phyloP scores from a whole-genome alignment of 2,329 filamentous ascomycete species.

The Clonostachys byssicola region DNA sequence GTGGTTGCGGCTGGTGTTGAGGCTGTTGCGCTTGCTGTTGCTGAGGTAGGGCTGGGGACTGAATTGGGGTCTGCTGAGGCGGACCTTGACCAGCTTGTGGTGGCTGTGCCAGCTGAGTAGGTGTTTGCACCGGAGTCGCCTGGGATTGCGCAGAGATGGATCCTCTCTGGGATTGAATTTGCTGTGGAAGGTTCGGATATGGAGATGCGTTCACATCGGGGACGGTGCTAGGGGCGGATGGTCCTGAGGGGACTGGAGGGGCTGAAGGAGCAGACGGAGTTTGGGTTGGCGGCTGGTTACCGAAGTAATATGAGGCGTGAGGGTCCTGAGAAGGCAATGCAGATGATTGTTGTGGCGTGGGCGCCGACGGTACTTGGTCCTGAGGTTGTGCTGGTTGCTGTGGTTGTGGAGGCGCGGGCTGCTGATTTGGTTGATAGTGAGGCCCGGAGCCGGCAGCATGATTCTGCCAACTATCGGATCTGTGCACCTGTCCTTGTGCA shows the following conservation, averaged over 20 bases:
- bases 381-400: constrained; percentile 11
- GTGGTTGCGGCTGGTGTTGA: constrained; percentile 19
- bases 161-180: constrained; percentile 36
- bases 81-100: constrained; percentile 22
- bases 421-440: constrained; percentile 4
- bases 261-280: constrained; percentile 11
- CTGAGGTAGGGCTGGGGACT: constrained; percentile 11
- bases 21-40: constrained; percentile 7
- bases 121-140: constrained; percentile 20
- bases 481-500: constrained; percentile 39
- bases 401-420: constrained; percentile 13
- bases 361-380: constrained; percentile 17
- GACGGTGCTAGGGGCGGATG: constrained; percentile 29
- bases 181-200: constrained; percentile 47
- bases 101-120: constrained; percentile 22
- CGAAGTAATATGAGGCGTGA: constrained; percentile 56
- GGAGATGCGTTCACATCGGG: constrained; percentile 41
- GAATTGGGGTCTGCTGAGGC: constrained; percentile 5
- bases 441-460: constrained; percentile 17
- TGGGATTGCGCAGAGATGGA: constrained; percentile 29
- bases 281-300: constrained; percentile 24
- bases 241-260: constrained; percentile 22
- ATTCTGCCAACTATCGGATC: constrained; percentile 47
- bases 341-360: constrained; percentile 19
- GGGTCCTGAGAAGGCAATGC: constrained; percentile 37